Base-by-base conservation (phyloP, 306 rosid species). In the Amphicarpaea edgeworthii region DNA sequence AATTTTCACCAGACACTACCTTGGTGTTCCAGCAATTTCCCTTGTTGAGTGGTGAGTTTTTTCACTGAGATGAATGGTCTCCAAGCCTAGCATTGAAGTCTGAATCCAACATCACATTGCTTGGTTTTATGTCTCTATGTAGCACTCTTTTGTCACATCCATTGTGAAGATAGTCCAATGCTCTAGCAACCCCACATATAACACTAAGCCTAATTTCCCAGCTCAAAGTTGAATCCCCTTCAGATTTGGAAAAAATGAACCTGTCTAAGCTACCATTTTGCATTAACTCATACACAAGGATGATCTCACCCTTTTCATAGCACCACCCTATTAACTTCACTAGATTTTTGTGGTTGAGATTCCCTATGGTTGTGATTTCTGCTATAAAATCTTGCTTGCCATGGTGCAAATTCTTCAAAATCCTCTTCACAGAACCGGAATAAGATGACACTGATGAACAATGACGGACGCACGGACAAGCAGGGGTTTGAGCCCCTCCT, bases 361-460 rank as follows among this genome's bases (percentile, higher is more conserved):
- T 65, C 28, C 71, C 53, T 41, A 65, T 65, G 34, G 71, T 65
- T 6, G 53, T 65, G 30, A 66, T 66, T 23, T 66, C 72, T 42
- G 40, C 72, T 7, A 42, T 20, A 14, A 66, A 66, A 2, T 66
- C 72, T 42, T 66, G 54, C 54, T 66, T 66, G 1, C 54, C 55
- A 23, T 42, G 72, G 1, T 21, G 17, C 3, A 38, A 66, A 14
- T 66, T 24, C 37, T 42, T 42, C 2, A 40, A 66, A 66, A 66
- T 66, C 72, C 72, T 66, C 19, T 66, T 66, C 37, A 42, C 72
- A n/a, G n/a, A n/a, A n/a, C n/a, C n/a, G n/a, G n/a, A n/a, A n/a
- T n/a, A n/a, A n/a, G n/a, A n/a, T n/a, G n/a, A n/a, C n/a, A n/a
- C n/a, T n/a, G n/a, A n/a, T n/a, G n/a, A n/a, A n/a, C n/a, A n/a